Base-by-base conservation (phyloP, 1,284 basidiomycete species). In the Heliocybe sulcata region DNA sequence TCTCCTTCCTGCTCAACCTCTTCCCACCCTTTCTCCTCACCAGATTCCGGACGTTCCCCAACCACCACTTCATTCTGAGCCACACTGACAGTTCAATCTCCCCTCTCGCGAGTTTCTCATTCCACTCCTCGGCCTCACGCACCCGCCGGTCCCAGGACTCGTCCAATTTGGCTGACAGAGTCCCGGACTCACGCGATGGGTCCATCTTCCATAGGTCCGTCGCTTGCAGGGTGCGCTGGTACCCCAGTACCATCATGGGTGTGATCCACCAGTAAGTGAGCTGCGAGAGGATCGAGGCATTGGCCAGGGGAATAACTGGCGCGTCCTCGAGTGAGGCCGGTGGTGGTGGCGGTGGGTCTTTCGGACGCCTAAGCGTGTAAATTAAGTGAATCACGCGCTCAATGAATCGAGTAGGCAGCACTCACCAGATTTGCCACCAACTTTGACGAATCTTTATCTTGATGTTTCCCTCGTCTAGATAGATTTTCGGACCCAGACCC, bases 131-230 rank as follows among this genome's bases (percentile, higher is more conserved):
- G 1, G 82, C 82, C 2, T 68, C 72, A 19, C 67, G 48, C 19
- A 74, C 70, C 52, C 82, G 72, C 16, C 66, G 66, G 1, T 63
- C 68, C 80, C 80, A 85, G 25, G 75, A 72, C n/a, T 64, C 71
- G 57, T 79, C 78, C 20, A 80, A 73, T 56, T 72, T 72, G 6
- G 68, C 65, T 2, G 83, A 78, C 27, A 90, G 72, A 19, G 63
- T 59, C 0, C 74, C 77, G 9, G 82, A 67, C 59, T 81, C 73
- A 26, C 81, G 76, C 9, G 74, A 68, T 1, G 72, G 65, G 60
- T 85, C 83, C 66, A 90, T 72, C 64, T 81, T 82, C 82, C 84
- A 87, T n/a, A 88, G 67, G 65, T 90, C 87, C 0, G 85, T 80
- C 0, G 84, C 85, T 65, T 88, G 85, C 0, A 89, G 72, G 0